Conservation (phyloP, 2,329 filamentous ascomycete species). For the Polychaeton citri region DNA sequence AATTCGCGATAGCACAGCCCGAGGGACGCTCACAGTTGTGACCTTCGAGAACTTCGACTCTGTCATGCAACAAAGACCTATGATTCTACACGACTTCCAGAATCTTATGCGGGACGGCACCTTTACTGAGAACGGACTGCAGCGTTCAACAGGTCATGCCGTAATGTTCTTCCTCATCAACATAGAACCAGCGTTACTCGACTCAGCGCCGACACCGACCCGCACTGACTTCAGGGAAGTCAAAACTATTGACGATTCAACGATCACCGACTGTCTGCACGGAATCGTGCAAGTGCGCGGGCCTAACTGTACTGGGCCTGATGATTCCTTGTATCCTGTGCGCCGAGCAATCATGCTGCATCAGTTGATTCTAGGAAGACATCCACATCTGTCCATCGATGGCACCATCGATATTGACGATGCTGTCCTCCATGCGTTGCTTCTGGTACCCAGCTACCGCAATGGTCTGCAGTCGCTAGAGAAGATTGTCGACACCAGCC, state of each 20-base stretch:
- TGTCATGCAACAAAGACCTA: slow-evolving; percentile 12
- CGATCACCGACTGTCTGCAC: slow-evolving; percentile 19
- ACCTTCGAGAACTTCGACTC: slow-evolving; percentile 20
- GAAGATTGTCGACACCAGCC: slow-evolving; percentile 21
- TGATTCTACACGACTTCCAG: slow-evolving; percentile 16
- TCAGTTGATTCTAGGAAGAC: slow-evolving; percentile 17
- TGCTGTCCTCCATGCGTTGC: slow-evolving; percentile 19
- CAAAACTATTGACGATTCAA: slow-evolving; percentile 12
- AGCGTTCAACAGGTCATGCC: slow-evolving; percentile 14
- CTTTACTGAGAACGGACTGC: slow-evolving; percentile 17
- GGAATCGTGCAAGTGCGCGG: slow-evolving; percentile 18
- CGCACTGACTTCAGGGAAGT: slow-evolving; percentile 3
- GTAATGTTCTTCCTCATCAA: slow-evolving; percentile 21
- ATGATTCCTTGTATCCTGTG: slow-evolving; percentile 18
- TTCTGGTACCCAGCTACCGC: slow-evolving; percentile 21
- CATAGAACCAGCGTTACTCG: slow-evolving; percentile 10
- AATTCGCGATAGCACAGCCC: slow-evolving; percentile 16
- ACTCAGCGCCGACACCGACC: slow-evolving; percentile 3
- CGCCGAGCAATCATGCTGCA: slow-evolving; percentile 21
- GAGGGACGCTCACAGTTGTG: slow-evolving; percentile 14
- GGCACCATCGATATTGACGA: slow-evolving; percentile 20
- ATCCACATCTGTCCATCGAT: slow-evolving; percentile 18
- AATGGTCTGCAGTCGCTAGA: slow-evolving; percentile 21
- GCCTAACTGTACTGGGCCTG: slow-evolving; percentile 14
- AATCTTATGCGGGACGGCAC: slow-evolving; percentile 18